Evolutionary conservation across 1,284 basidiomycete species (phyloP).

Genomic region (Ustilago crameri): DNA sequence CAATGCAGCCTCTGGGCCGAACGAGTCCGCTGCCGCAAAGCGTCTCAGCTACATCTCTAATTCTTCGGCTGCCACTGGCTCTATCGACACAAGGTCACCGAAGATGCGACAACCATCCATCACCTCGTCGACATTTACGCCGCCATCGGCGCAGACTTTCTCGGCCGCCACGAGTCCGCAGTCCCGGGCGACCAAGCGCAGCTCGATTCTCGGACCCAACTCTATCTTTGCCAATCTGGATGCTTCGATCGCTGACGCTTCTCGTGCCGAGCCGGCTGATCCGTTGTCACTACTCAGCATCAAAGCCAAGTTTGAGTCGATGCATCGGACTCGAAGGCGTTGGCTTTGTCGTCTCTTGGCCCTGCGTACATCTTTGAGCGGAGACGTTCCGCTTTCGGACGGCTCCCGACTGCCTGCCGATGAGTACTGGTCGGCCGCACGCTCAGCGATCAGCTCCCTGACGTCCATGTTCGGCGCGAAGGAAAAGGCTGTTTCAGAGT

Average conservation of each 20-base stretch:
- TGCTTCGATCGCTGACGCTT: background rate
- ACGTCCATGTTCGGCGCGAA: slow-evolving; percentile 3
- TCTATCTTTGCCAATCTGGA: slow-evolving; percentile 38
- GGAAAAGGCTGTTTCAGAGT: slow-evolving; percentile 6
- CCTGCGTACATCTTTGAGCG: slow-evolving; percentile 11
- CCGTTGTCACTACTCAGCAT: slow-evolving; percentile 52
- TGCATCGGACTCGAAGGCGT: slow-evolving; percentile 53
- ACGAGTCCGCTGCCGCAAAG: slow-evolving; percentile 54
- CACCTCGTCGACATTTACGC: slow-evolving; percentile 28
- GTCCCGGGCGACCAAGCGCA: slow-evolving; percentile 34
- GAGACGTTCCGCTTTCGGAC: slow-evolving; percentile 20
- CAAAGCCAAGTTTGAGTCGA: slow-evolving; percentile 57
- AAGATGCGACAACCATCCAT: slow-evolving; percentile 26
- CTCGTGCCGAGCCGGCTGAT: slow-evolving; percentile 29
- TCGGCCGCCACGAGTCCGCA: slow-evolving; percentile 47
- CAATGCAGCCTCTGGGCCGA: slow-evolving; percentile 30
- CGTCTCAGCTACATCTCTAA: slow-evolving; percentile 55
- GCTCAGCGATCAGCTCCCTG: slow-evolving; percentile 9
- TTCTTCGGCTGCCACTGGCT: slow-evolving; percentile 30
- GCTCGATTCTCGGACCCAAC: slow-evolving; percentile 40
- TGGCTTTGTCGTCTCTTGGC: slow-evolving; percentile 52
- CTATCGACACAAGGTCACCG: slow-evolving; percentile 24
- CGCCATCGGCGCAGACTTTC: slow-evolving; percentile 32
- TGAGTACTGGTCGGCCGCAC: slow-evolving; percentile 31
- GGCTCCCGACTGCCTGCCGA: slow-evolving; percentile 21